Conservation (phyloP, 768 basidiomycete species). For the Leucosporidium scottii region DNA sequence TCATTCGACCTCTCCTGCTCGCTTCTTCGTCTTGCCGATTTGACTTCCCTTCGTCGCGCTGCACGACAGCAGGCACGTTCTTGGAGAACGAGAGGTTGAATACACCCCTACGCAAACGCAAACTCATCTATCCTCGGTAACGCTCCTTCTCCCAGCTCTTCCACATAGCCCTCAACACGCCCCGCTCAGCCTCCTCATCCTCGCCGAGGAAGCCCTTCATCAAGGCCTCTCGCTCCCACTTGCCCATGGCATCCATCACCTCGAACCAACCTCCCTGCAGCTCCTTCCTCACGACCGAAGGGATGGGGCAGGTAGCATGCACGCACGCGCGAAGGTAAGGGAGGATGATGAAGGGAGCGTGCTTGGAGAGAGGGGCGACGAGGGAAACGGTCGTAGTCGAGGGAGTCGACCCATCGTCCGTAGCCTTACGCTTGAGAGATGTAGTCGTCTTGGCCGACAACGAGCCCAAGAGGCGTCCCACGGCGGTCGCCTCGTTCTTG, state of each 20-base stretch:
- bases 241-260: constrained; percentile 34
- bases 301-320: constrained; percentile 26
- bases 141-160: constrained; percentile 33
- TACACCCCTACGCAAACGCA: too few species aligned
- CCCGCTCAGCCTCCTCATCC: constrained; percentile 35
- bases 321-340: constrained; percentile 34
- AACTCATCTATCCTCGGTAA: constrained; percentile 33
- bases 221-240: constrained; percentile 36
- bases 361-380: constrained; percentile 34
- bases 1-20: too few species aligned
- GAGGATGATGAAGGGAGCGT: constrained; percentile 37
- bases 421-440: not conserved
- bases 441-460: constrained; percentile 30
- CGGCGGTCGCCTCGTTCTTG: constrained; percentile 14
- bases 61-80: too few species aligned
- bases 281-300: constrained; percentile 24
- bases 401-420: not conserved
- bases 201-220: constrained; percentile 35
- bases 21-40: too few species aligned
- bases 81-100: too few species aligned
- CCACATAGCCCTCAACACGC: constrained; percentile 30
- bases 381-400: constrained; percentile 21
- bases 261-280: constrained; percentile 33
- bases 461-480: constrained; percentile 24
- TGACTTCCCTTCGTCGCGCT: too few species aligned